Percentiles rank a stretch among this genome's conserved stretches.
These are phyloP conservation scores for Phytophthora colocasiae DNA, from an alignment of 352 stramenopile species.

Conservation along the genomic window DNA sequence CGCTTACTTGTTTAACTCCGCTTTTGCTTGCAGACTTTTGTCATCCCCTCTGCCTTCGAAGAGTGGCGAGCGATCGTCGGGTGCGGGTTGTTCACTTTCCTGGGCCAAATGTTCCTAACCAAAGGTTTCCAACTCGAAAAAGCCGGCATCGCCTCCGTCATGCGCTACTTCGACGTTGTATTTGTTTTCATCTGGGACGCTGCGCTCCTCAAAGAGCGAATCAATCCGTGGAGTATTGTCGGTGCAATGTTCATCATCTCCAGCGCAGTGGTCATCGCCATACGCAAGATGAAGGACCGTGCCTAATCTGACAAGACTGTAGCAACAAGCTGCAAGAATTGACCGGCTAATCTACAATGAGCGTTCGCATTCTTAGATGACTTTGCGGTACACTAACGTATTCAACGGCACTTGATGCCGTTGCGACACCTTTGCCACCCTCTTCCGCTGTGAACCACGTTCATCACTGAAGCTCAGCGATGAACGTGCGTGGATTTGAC, in stretches of 20 bases:
- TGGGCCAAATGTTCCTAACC: background rate
- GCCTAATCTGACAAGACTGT: background rate
- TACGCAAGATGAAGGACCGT: slow-evolving; percentile 31
- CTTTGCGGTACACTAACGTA: no score
- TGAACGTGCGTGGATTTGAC: background rate
- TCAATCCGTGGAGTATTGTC: slow-evolving; percentile 34
- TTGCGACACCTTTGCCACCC: slow-evolving; percentile 20
- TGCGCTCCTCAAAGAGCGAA: slow-evolving; percentile 10
- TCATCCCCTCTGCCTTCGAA: slow-evolving; percentile 24
- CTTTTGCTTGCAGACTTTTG: slow-evolving; percentile 29
- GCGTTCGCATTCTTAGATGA: no score
- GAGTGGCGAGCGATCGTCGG: slow-evolving; percentile 34
- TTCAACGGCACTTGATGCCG: no score
- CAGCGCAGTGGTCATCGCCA: slow-evolving; percentile 39
- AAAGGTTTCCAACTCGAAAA: slow-evolving; percentile 3
- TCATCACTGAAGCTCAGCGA: slow-evolving; percentile 2
- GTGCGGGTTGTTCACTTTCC: slow-evolving; percentile 1
- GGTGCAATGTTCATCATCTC: slow-evolving; percentile 32
- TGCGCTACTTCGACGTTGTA: background rate
- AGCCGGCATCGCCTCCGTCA: background rate
- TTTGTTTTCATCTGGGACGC: background rate
- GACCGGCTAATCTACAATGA: background rate
- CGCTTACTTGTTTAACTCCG: background rate
- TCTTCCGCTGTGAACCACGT: slow-evolving; percentile 15
- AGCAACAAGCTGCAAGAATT: background rate